Evolutionary conservation across 371 early-diverging fungal genomes (phyloP), one percentile per base, ranked within the genome.

Genomic region (Polyrhizophydium stewartii): DNA sequence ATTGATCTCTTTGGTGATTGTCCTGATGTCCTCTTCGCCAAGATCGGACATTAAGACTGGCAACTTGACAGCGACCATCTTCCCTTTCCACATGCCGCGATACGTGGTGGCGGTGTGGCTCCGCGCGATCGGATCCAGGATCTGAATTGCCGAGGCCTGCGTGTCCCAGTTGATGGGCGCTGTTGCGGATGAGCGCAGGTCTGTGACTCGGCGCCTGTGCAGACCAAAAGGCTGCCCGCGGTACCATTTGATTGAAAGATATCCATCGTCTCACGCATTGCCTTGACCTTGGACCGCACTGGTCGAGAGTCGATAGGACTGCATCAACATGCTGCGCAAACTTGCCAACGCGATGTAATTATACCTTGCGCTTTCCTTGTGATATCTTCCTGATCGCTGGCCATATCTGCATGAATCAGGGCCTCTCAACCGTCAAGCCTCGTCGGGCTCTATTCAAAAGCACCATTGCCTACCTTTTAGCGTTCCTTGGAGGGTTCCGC

Each of bases 21-120:
- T 3, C 7, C 7, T 16, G 16, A 47, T 47, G 25, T 22, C 49
- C 7, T 47, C 49, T 47, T 47, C 49, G 28, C 9, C 3, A 3
- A 47, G 28, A 47, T 47, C 49, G 49, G 3, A 7, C 7, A 28
- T 10, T 10, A 47, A 22, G 7, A 38, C 33, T 22, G 69, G 69
- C 12, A 57, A 32, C 17, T 66, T 74, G 45, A 73, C 60, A 2
- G 58, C 58, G 10, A 73, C 73, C 17, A 59, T 37, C 45, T 67
- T 62, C 40, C 55, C 60, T n/a, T 62, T 70, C 69, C 73, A 73
- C 25, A 24, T 21, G 17, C 72, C 72, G 13, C 61, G 56, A 22
- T 59, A 51, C 30, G 51, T 56, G 24, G 60, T 27, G 51, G 66
- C 55, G 27, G 47, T 33, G 45, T n/a, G 53, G 17, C 64, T 45